A percentile compares a stretch with the other conserved stretches of the same genome.
phyloP scores from a whole-genome alignment of 371 early-diverging fungal species.

The Catenaria anguillulae region DNA sequence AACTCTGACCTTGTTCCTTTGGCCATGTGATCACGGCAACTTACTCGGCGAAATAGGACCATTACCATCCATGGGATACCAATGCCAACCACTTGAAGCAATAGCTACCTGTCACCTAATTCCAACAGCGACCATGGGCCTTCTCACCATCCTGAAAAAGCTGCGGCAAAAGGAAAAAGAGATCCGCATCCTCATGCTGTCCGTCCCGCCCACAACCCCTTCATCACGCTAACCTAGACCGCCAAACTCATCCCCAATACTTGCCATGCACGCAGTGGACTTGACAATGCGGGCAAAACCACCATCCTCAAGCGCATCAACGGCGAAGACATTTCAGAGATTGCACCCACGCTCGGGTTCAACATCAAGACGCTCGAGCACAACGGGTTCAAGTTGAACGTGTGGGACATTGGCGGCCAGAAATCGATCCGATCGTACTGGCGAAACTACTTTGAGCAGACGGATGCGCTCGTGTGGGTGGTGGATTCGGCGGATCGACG shows the following conservation, averaged over 20 bases:
- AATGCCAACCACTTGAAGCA: too few relatives aligned
- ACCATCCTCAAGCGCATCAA: constrained; percentile 90
- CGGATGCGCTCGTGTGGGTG: constrained; percentile 97
- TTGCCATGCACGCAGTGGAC: too few relatives aligned
- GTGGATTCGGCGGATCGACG: constrained; percentile 87
- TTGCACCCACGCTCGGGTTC: constrained; percentile 95
- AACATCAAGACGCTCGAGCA: constrained; percentile 87
- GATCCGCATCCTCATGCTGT: constrained; percentile 78
- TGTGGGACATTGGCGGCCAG: constrained; percentile 99
- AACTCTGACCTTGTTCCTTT: too few relatives aligned
- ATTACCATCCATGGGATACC: too few relatives aligned
- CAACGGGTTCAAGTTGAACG: constrained; percentile 62
- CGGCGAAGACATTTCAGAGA: constrained; percentile 75
- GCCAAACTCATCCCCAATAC: background rate
- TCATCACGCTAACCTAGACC: background rate
- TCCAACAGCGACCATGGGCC: too few relatives aligned
- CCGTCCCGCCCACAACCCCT: constrained; percentile 19
- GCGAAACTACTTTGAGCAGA: constrained; percentile 98
- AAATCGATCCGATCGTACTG: constrained; percentile 93
- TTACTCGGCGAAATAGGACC: too few relatives aligned
- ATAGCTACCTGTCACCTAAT: too few relatives aligned
- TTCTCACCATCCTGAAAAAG: constrained; percentile 85
- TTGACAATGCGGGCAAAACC: constrained; percentile 99
- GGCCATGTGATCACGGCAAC: too few relatives aligned
- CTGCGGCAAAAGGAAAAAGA: constrained; percentile 70